phyloP scores from a whole-genome alignment of 176 grass and related monocot genomes.

The Phyllostachys edulis region DNA sequence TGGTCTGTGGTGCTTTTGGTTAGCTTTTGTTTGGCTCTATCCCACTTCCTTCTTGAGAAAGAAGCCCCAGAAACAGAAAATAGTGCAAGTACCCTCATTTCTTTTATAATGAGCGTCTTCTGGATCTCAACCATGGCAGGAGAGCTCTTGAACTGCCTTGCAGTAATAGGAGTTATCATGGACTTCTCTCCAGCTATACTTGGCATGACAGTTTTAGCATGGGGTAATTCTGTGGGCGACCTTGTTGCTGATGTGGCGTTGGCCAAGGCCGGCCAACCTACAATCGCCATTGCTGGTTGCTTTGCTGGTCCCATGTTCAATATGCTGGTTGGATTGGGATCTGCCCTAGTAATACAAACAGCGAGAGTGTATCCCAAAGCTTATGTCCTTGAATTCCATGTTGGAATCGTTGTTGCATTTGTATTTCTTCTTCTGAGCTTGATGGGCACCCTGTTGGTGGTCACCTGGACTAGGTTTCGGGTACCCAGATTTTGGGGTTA shows the following conservation, averaged over 20 bases:
- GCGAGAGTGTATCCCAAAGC: slow-evolving; percentile 66
- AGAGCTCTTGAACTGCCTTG: slow-evolving; percentile 89
- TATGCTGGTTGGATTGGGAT: slow-evolving; percentile 85
- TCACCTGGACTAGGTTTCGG: slow-evolving; percentile 78
- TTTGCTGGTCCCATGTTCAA: slow-evolving; percentile 98
- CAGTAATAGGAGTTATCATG: slow-evolving; percentile 76
- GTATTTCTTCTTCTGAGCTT: slow-evolving; percentile 86
- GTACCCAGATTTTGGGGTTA: slow-evolving; percentile 82
- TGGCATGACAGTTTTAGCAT: slow-evolving; percentile 87
- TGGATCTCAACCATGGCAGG: slow-evolving; percentile 96
- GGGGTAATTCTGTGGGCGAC: slow-evolving; percentile 93
- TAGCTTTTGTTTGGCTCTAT: slow-evolving; percentile 65
- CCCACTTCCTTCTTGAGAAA: slow-evolving; percentile 66
- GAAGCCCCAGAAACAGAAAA: slow-evolving; percentile 55
- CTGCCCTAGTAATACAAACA: slow-evolving; percentile 78
- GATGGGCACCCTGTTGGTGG: slow-evolving; percentile 78
- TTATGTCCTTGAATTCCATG: slow-evolving; percentile 78
- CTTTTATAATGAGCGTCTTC: slow-evolving; percentile 86
- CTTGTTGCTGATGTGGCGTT: slow-evolving; percentile 77
- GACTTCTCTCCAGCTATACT: slow-evolving; percentile 79
- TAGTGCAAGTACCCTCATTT: slow-evolving; percentile 51
- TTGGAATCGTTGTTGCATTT: slow-evolving; percentile 84
- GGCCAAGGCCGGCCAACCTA: slow-evolving; percentile 67
- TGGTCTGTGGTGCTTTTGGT: slow-evolving; percentile 71
- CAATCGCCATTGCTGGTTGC: slow-evolving; percentile 85